Evolutionary conservation across 2,329 filamentous ascomycete genomes (phyloP).

Genomic region (Tolypocladium tropicale): DNA sequence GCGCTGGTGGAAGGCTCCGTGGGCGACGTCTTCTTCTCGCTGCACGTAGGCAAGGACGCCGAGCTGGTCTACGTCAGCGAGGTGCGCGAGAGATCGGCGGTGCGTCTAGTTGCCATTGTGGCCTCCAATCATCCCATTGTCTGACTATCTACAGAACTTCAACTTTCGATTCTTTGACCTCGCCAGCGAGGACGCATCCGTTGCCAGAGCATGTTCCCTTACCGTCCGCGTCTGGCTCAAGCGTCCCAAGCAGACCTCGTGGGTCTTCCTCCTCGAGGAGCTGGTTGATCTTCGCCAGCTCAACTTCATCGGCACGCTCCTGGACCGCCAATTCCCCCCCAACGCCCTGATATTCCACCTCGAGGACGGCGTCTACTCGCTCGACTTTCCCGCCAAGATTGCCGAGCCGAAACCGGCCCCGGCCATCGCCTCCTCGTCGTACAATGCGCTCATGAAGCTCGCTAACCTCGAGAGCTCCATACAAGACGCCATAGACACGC

Average conservation of each 20-base stretch:
- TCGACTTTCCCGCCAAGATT: conserved; percentile 49
- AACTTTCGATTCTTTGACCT: conserved; percentile 82
- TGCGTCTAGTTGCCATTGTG: conserved; percentile 16
- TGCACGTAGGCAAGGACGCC: conserved; percentile 56
- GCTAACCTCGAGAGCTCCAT: conserved; percentile 85
- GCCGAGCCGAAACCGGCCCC: conserved; percentile 43
- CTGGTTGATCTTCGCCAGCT: conserved; percentile 60
- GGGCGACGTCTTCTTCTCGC: conserved; percentile 81
- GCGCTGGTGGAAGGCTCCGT: conserved; percentile 59
- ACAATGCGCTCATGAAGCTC: conserved; percentile 78
- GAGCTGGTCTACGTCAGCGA: conserved; percentile 90
- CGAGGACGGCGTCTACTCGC: conserved; percentile 75
- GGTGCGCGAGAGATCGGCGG: conserved; percentile 63
- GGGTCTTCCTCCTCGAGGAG: conserved; percentile 59
- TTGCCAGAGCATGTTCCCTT: conserved; percentile 56
- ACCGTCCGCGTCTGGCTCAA: conserved; percentile 67
- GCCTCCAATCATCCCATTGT: neutral
- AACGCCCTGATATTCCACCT: conserved; percentile 84
- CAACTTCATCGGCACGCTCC: conserved; percentile 68
- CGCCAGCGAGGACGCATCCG: conserved; percentile 45
- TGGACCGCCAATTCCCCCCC: conserved; percentile 60
- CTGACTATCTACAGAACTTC: conserved; percentile 50
- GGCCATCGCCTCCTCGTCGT: conserved; percentile 59
- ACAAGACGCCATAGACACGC: conserved; percentile 75
- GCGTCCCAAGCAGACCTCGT: conserved; percentile 39